Base-by-base conservation (phyloP, 441 rosid genomes). In the Croton laevigatus region DNA sequence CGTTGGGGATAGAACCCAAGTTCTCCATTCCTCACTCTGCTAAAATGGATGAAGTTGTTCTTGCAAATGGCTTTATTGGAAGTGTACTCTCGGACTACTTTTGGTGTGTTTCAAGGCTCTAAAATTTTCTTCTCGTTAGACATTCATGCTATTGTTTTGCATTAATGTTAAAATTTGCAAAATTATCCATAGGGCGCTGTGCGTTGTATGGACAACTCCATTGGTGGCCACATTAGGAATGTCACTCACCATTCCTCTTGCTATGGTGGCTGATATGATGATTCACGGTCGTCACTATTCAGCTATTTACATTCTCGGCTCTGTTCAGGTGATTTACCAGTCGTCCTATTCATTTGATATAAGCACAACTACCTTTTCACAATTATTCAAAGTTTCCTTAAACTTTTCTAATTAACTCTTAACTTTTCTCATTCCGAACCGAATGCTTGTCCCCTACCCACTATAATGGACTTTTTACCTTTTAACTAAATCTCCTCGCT, bases 51-150 rank as follows among this genome's bases (percentile, higher is more conserved):
- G 98, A 95, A 85, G 88, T 95, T 64, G 98, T 95, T 53, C 79
- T 95, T 66, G 99, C 99, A 38, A 95, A 95, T 52, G 97, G 99
- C 71, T 82, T 95, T 17, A 69, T 95, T 44, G 98, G 99, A 80
- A 95, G 99, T 76, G 99, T 95, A 73, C 91, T 95, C 73, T 93
- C 99, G 10, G 99, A 91, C 75, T 94, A 94, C 70, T 89, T 94
- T 69, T 94, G 98, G 97, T 90, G 80, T 27, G 79, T 67, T 59
- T 57, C 2, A 57, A 19, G 44, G 27, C 16, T 46, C 3, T 49
- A 34, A 19, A 52, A 12, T 71, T 57, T 64, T 48, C 17, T 9
- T 44, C 53, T 61, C 46, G 36, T 17, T 45, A 45, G 10, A 23
- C 34, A 19, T 22, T 53, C 0, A 8, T 61, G 57, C 62, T 64